These are phyloP conservation scores for Ganoderma lucidum DNA, from an alignment of 1,284 basidiomycete species.

Conservation along the genomic window DNA sequence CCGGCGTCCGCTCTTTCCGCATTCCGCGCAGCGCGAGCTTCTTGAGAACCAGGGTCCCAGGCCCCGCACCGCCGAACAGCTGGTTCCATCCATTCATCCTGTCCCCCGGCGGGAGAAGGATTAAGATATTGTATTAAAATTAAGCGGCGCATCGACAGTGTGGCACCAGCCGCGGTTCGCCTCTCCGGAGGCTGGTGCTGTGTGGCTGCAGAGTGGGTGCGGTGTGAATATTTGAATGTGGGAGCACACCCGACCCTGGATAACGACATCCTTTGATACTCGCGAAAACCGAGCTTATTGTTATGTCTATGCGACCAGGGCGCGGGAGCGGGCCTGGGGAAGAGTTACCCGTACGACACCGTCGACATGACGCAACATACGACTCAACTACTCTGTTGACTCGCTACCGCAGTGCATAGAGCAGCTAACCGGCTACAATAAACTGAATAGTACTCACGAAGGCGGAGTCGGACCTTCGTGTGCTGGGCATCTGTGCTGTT, in stretches of 20 bases:
- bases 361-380: constrained; percentile 12
- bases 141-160: not conserved
- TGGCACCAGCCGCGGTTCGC: not conserved
- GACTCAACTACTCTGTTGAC: not conserved
- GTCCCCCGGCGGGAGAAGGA: constrained; percentile 2
- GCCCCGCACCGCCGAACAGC: not conserved
- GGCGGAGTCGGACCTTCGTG: constrained; percentile 1
- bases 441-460: constrained; percentile 12
- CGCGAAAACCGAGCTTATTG: constrained; percentile 32
- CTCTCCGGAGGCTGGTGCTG: not conserved
- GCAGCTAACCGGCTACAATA: not conserved
- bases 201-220: not conserved
- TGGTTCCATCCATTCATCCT: not conserved
- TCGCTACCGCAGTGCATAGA: not conserved
- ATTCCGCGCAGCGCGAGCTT: not conserved
- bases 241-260: not conserved
- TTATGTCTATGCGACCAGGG: constrained; percentile 16
- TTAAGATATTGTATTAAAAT: not conserved
- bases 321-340: constrained; percentile 12
- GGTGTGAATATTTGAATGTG: constrained; percentile 1
- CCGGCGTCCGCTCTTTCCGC: not conserved
- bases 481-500: constrained; percentile 3
- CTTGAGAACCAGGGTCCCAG: not conserved
- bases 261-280: constrained; percentile 20
- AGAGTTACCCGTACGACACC: constrained; percentile 1